These are phyloP conservation scores for Isatis lusitanica DNA, from an alignment of 441 rosid species.

Conservation along the genomic window DNA sequence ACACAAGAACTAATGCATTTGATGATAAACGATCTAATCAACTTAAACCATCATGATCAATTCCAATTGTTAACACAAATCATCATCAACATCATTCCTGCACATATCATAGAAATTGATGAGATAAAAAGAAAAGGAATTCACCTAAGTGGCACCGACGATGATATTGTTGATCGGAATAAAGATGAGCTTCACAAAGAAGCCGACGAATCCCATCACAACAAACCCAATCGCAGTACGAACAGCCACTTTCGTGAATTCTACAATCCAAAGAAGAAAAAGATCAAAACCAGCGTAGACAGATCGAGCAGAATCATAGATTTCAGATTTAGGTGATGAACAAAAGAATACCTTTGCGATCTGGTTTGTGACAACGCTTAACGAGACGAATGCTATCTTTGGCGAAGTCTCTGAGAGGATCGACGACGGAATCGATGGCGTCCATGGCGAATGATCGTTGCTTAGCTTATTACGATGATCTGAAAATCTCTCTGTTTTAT, in stretches of 20 bases:
- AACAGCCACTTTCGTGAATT: conserved; percentile 78
- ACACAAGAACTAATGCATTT: not conserved
- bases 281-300: not conserved
- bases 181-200: conserved; percentile 81
- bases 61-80: not conserved
- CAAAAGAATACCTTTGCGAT: conserved; percentile 61
- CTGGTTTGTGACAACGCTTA: conserved; percentile 89
- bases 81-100: not conserved
- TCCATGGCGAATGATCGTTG: conserved; percentile 47
- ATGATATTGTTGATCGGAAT: conserved; percentile 84
- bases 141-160: conserved; percentile 64
- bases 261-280: conserved; percentile 30
- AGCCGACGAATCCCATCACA: conserved; percentile 86
- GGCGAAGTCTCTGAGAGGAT: conserved; percentile 84
- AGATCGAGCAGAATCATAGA: not conserved
- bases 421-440: conserved; percentile 76
- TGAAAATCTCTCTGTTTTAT: conserved; percentile 1
- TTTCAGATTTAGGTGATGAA: not conserved
- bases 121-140: not conserved
- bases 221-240: conserved; percentile 86
- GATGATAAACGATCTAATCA: not conserved
- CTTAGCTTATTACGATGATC: not conserved
- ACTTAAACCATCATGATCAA: not conserved
- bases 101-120: not conserved
- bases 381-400: conserved; percentile 84